Percentiles rank a stretch among this genome's conserved stretches.
phyloP scores from a whole-genome alignment of 106 monocot genomes.

The Alisma plantagoaquatica region DNA sequence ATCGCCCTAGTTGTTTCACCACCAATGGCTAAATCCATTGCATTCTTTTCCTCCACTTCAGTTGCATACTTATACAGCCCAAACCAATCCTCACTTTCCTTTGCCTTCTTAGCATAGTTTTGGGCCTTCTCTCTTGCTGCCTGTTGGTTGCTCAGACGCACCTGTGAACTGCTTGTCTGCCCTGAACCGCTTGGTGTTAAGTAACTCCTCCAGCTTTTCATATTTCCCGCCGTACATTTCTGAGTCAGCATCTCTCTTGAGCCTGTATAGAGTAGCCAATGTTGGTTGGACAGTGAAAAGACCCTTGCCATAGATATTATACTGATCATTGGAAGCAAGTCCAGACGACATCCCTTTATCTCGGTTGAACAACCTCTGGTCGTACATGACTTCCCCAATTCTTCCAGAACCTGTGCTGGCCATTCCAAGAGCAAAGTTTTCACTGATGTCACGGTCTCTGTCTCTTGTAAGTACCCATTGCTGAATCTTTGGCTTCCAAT shows the following conservation, averaged over 20 bases:
- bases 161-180: slow-evolving; percentile 89
- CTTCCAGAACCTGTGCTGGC: slow-evolving; percentile 61
- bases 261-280: slow-evolving; percentile 89
- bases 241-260: slow-evolving; percentile 71
- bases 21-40: slow-evolving; percentile 84
- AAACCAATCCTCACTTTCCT: slow-evolving; percentile 92
- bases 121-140: slow-evolving; percentile 74
- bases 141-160: slow-evolving; percentile 50
- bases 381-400: slow-evolving; percentile 84
- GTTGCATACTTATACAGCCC: slow-evolving; percentile 94
- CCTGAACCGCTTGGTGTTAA: slow-evolving; percentile 89
- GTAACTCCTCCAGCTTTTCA: slow-evolving; percentile 84
- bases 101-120: slow-evolving; percentile 81
- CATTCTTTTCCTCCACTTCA: slow-evolving; percentile 96
- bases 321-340: slow-evolving; percentile 84
- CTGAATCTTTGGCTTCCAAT: slow-evolving; percentile 72
- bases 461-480: slow-evolving; percentile 83
- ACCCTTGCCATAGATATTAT: slow-evolving; percentile 89
- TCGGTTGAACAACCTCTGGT: slow-evolving; percentile 94
- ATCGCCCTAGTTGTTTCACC: slow-evolving; percentile 93
- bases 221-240: slow-evolving; percentile 89
- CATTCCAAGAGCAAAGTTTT: slow-evolving; percentile 96
- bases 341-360: slow-evolving; percentile 98
- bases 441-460: slow-evolving; percentile 82
- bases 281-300: slow-evolving; percentile 89